Evolutionary conservation across 495 filamentous ascomycete species (phyloP).

Genomic region (Penicillium ucsense): DNA sequence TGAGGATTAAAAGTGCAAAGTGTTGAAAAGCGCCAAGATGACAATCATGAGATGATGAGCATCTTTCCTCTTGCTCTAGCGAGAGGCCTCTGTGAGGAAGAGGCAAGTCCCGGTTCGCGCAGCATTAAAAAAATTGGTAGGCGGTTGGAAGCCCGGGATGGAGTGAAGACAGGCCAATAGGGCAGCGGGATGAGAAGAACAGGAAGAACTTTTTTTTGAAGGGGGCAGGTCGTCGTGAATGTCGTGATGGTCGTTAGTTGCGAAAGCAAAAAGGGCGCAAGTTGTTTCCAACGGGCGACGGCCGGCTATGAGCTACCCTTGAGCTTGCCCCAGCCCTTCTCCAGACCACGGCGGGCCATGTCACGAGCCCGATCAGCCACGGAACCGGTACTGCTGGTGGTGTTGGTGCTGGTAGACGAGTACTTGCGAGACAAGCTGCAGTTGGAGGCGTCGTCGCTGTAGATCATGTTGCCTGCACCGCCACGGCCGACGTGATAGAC

Average conservation of each 20-base stretch:
- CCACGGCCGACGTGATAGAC: constrained; percentile 81
- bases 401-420: constrained; percentile 27
- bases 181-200: constrained; percentile 1
- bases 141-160: not conserved
- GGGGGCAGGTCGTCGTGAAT: constrained; percentile 13
- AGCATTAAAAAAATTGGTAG: not conserved
- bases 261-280: not conserved
- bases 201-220: constrained; percentile 22
- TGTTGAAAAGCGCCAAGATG: not conserved
- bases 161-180: constrained; percentile 8
- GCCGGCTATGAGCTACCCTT: constrained; percentile 27
- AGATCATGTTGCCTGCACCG: constrained; percentile 73
- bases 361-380: constrained; percentile 31
- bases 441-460: constrained; percentile 21
- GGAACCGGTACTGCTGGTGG: constrained; percentile 30
- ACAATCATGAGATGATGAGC: not conserved
- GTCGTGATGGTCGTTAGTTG: constrained; percentile 6
- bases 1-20: not conserved
- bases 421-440: constrained; percentile 29
- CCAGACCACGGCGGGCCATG: constrained; percentile 31
- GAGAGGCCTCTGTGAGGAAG: not conserved
- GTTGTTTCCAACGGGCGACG: too few species aligned
- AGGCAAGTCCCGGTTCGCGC: too few species aligned
- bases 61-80: not conserved
- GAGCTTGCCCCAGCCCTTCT: constrained; percentile 38